A percentile compares a stretch with the other conserved stretches of the same genome.
phyloP scores from a whole-genome alignment of 108 stramenopile genomes.

The Nannochloropsis gaditana region DNA sequence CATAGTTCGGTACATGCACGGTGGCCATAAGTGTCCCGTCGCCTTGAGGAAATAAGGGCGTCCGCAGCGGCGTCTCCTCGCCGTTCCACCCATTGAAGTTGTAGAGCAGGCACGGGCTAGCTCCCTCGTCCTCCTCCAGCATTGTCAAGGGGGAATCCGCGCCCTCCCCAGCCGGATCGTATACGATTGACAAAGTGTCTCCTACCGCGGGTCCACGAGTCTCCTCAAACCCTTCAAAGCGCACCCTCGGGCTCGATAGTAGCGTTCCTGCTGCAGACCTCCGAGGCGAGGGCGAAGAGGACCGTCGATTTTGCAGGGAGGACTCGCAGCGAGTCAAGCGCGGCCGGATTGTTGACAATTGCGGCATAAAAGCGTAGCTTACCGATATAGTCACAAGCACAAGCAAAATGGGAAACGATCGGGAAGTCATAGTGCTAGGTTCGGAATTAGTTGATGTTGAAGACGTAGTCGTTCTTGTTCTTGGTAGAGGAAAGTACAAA shows the following conservation, averaged over 20 bases:
- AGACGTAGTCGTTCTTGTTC: background rate
- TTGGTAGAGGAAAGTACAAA: background rate
- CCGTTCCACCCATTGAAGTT: slow-evolving; percentile 20
- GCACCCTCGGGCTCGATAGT: background rate
- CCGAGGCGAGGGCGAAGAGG: background rate
- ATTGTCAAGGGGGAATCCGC: background rate
- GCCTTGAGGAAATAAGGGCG: slow-evolving; percentile 1
- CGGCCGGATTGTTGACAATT: background rate
- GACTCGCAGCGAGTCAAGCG: slow-evolving; percentile 17
- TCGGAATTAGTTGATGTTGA: background rate
- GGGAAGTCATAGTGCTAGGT: background rate
- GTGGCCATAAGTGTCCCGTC: background rate
- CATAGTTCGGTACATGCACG: slow-evolving; percentile 12
- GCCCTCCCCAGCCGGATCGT: slow-evolving; percentile 2
- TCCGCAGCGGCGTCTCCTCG: slow-evolving; percentile 4
- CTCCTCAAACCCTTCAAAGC: background rate
- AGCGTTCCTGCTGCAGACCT: background rate
- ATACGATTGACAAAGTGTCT: background rate
- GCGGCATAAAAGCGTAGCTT: background rate
- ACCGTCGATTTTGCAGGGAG: background rate
- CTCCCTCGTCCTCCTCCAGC: slow-evolving; percentile 11
- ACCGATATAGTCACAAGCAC: background rate
- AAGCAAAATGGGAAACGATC: background rate
- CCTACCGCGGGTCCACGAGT: background rate
- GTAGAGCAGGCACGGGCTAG: background rate